These are phyloP conservation scores for Pyrenula massariospora DNA, from an alignment of 495 filamentous ascomycete genomes.

Conservation along the genomic window DNA sequence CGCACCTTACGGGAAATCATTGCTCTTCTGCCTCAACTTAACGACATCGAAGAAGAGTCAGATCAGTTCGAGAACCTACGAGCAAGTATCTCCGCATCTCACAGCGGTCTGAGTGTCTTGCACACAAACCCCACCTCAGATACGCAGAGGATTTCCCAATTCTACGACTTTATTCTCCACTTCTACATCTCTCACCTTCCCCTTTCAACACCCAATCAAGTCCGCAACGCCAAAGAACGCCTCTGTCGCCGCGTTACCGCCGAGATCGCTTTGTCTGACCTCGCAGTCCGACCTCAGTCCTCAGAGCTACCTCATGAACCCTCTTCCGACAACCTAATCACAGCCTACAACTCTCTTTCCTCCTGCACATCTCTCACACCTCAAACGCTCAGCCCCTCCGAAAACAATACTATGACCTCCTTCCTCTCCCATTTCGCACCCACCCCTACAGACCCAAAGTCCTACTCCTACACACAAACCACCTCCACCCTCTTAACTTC, in stretches of 20 bases:
- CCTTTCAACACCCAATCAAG: background rate
- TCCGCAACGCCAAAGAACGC: background rate
- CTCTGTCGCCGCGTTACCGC: background rate
- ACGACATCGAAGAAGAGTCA: background rate
- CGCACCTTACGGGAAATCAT: background rate
- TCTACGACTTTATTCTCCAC: background rate
- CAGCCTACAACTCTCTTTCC: background rate
- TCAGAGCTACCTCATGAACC: background rate
- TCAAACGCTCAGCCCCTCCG: conserved; percentile 10
- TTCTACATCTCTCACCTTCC: background rate
- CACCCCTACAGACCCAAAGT: background rate
- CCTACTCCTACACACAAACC: background rate
- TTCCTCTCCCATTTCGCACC: background rate
- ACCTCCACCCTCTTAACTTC: background rate
- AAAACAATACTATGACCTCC: conserved; percentile 3
- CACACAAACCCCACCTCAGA: background rate
- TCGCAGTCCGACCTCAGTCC: conserved; percentile 3
- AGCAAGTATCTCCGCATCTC: background rate
- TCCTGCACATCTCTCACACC: conserved; percentile 1
- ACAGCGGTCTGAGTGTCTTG: background rate
- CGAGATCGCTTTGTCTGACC: background rate
- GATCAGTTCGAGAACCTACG: background rate
- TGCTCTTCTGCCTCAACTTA: background rate
- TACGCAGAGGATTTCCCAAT: background rate
- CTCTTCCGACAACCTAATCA: background rate